These are phyloP conservation scores for Nymphaea colorata DNA, from an alignment of 164 flowering plant species.

Conservation along the genomic window DNA sequence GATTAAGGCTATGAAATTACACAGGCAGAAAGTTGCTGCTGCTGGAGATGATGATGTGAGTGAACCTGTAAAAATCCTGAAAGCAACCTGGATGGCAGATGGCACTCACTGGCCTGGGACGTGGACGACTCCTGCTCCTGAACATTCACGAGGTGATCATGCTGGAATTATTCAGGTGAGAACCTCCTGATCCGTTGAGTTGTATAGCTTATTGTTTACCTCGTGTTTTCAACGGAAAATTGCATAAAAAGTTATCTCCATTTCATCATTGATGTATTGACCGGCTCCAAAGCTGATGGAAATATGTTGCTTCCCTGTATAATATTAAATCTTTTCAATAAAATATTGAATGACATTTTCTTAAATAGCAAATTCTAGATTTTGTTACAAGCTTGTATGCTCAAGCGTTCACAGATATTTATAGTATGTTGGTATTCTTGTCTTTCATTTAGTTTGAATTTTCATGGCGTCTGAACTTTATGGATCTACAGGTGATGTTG, in stretches of 20 bases:
- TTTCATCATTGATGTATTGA: no score
- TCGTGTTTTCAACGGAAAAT: background rate
- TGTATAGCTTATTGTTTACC: background rate
- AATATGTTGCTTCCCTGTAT: no score
- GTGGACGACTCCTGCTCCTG: conserved; percentile 42
- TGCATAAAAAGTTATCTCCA: no score
- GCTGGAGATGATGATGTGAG: conserved; percentile 20
- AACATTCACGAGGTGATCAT: conserved; percentile 76
- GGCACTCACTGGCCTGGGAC: conserved; percentile 94
- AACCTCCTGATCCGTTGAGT: no score
- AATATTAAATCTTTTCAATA: no score
- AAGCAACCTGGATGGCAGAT: conserved; percentile 94
- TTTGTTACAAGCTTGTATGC: no score
- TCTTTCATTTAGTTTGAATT: no score
- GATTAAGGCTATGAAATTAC: conserved; percentile 50
- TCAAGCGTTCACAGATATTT: no score
- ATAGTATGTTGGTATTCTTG: no score
- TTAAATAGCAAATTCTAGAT: no score
- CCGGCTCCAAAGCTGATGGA: no score
- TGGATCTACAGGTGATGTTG: conserved; percentile 53
- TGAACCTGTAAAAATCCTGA: conserved; percentile 37
- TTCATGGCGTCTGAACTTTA: background rate
- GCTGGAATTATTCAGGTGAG: conserved; percentile 80
- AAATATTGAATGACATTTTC: no score
- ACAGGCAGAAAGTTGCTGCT: conserved; percentile 24